Evolutionary conservation across 768 basidiomycete species (phyloP), one percentile per base, ranked within the genome.

Genomic region (Lyophyllum semitale): DNA sequence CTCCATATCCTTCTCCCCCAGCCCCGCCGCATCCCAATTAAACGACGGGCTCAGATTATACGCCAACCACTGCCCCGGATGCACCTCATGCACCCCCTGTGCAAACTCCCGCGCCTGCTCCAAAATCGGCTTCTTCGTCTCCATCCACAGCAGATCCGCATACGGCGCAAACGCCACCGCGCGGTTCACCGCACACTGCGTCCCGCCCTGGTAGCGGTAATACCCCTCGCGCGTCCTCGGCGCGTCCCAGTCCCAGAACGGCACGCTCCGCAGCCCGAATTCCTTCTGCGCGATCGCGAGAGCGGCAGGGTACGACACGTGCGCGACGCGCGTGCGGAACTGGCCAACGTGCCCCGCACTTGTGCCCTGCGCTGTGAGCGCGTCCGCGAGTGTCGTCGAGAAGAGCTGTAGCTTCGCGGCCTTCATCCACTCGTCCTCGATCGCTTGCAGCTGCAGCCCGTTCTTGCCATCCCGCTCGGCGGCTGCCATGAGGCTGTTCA

Each of bases 171-270:
- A 98, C 25, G 93, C 94, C 55, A 95, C 78, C 17, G 90, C 91
- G 55, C 96, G 92, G 73, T 91, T 88, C 65, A 98, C 82, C 9
- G 95, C 95, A 67, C 94, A 95, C 67, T 92, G 87, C 4, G 95
- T 98, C 8, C 96, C 96, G 57, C 96, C 95, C 72, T 95, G 92
- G 79, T 96, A 98, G 60, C 96, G 86, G 80, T 95, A 98, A 78
- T 84, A 98, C 38, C 96, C 96, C 71, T 98, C 96, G 55, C 95
- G 85, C 0, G 96, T 97, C 55, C 97, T 79, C 33, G 96, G 93
- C 44, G 88, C 78, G 71, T 98, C 92, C 94, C 95, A 98, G 72
- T 95, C 80, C 93, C 93, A 98, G 81, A 85, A 91, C 0, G 95
- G 94, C 26, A 84, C 82, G 43, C 57, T 73, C 68, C 75, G 83